Conservation (phyloP, 176 grass and related monocot species). For the Elaeis guineensis region DNA sequence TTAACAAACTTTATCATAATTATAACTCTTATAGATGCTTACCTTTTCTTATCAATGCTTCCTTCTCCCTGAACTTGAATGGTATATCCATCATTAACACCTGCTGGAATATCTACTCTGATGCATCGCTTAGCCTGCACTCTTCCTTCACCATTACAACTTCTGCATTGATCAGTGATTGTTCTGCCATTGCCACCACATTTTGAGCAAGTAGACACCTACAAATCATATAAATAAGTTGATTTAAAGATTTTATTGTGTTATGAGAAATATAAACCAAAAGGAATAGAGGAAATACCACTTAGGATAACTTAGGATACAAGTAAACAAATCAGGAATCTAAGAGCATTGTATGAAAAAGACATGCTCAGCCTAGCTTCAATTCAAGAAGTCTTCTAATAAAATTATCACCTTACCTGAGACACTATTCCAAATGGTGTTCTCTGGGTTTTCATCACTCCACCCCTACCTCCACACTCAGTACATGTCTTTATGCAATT, state of each 20-base stretch:
- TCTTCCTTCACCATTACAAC: conserved; percentile 59
- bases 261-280: not conserved
- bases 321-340: too few species aligned
- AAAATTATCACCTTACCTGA: conserved; percentile 43
- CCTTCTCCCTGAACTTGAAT: conserved; percentile 66
- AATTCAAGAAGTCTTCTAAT: not conserved
- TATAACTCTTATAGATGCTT: conserved; percentile 3
- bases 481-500: conserved; percentile 43
- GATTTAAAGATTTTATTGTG: too few species aligned
- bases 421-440: conserved; percentile 83
- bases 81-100: conserved; percentile 63
- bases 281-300: not conserved
- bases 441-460: conserved; percentile 55
- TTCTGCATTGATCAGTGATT: conserved; percentile 71
- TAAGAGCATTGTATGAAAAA: too few species aligned
- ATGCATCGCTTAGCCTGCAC: conserved; percentile 39
- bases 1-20: too few species aligned
- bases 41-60: conserved; percentile 69
- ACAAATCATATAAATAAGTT: conserved; percentile 13
- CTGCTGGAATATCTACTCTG: conserved; percentile 68
- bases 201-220: conserved; percentile 87
- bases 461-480: conserved; percentile 67
- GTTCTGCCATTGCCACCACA: conserved; percentile 63
- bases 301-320: too few species aligned
- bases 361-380: too few species aligned